phyloP scores from a whole-genome alignment of 106 monocot species.

The Acanthochlamys bracteata region DNA sequence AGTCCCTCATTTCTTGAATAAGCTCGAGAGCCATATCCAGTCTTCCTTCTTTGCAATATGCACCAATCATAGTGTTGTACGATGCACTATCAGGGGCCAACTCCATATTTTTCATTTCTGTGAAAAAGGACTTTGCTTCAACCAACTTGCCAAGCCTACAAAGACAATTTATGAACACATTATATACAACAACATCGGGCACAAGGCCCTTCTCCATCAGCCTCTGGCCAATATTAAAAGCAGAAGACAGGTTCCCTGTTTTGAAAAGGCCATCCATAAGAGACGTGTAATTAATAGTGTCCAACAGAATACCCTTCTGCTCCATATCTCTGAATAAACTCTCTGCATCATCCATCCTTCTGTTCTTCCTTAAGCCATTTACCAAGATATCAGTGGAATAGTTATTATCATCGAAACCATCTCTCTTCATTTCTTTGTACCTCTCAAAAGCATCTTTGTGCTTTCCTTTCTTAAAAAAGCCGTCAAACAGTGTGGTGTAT shows the following conservation, averaged over 20 bases:
- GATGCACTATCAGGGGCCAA: constrained; percentile 61
- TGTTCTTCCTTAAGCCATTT: constrained; percentile 72
- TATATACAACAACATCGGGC: constrained; percentile 69
- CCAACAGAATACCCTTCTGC: constrained; percentile 36
- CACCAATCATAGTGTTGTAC: constrained; percentile 67
- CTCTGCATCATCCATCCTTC: constrained; percentile 59
- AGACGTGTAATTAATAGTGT: constrained; percentile 81
- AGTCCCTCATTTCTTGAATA: constrained; percentile 52
- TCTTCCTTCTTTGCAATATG: constrained; percentile 47
- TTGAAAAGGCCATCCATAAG: constrained; percentile 83
- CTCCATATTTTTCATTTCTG: constrained; percentile 50
- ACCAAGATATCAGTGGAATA: constrained; percentile 49
- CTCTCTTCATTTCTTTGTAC: constrained; percentile 43
- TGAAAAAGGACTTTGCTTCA: constrained; percentile 51
- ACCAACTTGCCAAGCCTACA: constrained; percentile 49
- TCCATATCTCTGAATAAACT: constrained; percentile 38
- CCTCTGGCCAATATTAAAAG: constrained; percentile 53
- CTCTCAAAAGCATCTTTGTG: constrained; percentile 49
- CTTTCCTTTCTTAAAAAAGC: constrained; percentile 57
- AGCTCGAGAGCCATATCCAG: constrained; percentile 45
- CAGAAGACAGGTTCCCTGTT: constrained; percentile 49
- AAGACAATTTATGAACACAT: constrained; percentile 79
- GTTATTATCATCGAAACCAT: constrained; percentile 55
- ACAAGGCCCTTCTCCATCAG: constrained; percentile 40
- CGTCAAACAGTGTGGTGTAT: constrained; percentile 56